Percentiles rank a stretch among this genome's conserved stretches.
Conservation (phyloP, 805 yeast species). For the Vanderwaltozyma yarrowii region DNA sequence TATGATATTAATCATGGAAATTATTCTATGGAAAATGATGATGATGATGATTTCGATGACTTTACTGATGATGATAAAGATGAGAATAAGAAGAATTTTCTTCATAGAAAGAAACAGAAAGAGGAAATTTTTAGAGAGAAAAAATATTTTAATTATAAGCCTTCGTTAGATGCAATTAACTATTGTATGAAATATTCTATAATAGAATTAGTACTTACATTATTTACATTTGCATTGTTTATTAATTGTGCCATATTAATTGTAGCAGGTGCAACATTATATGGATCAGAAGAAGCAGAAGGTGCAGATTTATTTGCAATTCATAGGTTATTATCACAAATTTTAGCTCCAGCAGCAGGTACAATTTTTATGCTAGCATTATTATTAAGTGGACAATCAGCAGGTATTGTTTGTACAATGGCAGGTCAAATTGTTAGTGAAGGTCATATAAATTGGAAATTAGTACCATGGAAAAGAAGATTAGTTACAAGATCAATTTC, state of each 20-base stretch:
- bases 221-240: slow-evolving; percentile 73
- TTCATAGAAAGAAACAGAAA: slow-evolving; percentile 5
- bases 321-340: slow-evolving; percentile 48
- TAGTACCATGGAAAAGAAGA: slow-evolving; percentile 74
- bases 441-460: slow-evolving; percentile 76
- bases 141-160: slow-evolving; percentile 44
- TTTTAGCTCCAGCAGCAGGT: slow-evolving; percentile 69
- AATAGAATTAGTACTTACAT: slow-evolving; percentile 56
- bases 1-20: slow-evolving; percentile 54
- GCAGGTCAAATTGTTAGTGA: slow-evolving; percentile 90
- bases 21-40: slow-evolving; percentile 22
- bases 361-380: slow-evolving; percentile 77
- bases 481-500: slow-evolving; percentile 68
- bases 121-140: slow-evolving; percentile 29
- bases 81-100: neutral
- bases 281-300: slow-evolving; percentile 55
- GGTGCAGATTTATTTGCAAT: slow-evolving; percentile 79
- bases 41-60: too few species aligned
- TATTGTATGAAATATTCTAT: slow-evolving; percentile 66
- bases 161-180: slow-evolving; percentile 61
- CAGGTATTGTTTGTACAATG: slow-evolving; percentile 88
- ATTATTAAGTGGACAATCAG: slow-evolving; percentile 77
- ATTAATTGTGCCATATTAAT: slow-evolving; percentile 78
- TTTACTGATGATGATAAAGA: neutral
- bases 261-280: slow-evolving; percentile 71